Conservation (phyloP, 495 filamentous ascomycete species). For the Articulospora tetracladia region DNA sequence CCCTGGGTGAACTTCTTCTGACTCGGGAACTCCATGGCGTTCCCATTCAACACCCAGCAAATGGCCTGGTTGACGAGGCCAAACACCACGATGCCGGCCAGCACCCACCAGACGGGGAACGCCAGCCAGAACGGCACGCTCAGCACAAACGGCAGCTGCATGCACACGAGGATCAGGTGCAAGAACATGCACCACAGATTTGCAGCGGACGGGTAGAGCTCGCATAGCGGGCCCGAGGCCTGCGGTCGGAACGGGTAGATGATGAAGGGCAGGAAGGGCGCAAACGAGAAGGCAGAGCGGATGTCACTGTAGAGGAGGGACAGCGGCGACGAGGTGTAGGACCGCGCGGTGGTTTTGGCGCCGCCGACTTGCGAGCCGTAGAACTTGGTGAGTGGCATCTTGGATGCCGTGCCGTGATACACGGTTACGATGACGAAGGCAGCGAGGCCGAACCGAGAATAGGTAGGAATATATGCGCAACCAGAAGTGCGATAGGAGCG, state of each 20-base stretch:
- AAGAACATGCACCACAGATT: conserved; percentile 47
- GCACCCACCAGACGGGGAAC: conserved; percentile 47
- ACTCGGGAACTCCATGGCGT: not conserved
- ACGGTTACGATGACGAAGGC: too few relatives aligned
- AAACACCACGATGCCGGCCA: conserved; percentile 30
- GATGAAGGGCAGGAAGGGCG: conserved; percentile 48
- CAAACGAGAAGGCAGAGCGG: conserved; percentile 44
- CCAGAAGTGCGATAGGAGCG: not conserved
- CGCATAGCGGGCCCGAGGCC: conserved; percentile 48
- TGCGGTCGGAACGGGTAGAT: conserved; percentile 47
- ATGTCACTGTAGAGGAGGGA: conserved; percentile 51
- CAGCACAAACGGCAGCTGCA: conserved; percentile 46
- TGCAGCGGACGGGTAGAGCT: conserved; percentile 46
- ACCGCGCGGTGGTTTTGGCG: conserved; percentile 41
- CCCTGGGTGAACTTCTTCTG: conserved; percentile 3
- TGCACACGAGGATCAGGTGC: conserved; percentile 45
- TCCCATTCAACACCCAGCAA: conserved; percentile 34
- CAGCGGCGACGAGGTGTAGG: conserved; percentile 59
- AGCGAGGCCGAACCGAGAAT: too few relatives aligned
- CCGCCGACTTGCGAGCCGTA: conserved; percentile 51
- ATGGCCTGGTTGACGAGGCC: conserved; percentile 44
- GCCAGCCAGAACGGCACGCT: conserved; percentile 44
- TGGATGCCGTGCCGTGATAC: not conserved
- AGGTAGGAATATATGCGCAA: not conserved
- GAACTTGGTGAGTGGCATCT: conserved; percentile 30